Evolutionary conservation across 495 filamentous ascomycete genomes (phyloP).

Genomic region (Penicillium waksmanii): DNA sequence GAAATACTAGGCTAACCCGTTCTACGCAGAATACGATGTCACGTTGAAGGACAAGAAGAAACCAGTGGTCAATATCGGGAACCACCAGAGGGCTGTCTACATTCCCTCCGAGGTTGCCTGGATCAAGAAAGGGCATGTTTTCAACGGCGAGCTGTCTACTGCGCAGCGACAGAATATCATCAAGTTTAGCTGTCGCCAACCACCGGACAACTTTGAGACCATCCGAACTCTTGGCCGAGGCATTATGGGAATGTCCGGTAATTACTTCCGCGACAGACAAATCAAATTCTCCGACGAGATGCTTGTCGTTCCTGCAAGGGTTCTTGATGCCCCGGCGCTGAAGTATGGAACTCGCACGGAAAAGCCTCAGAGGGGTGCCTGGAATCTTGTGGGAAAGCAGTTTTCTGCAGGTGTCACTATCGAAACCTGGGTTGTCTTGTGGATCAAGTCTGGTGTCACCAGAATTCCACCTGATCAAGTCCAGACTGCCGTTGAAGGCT

Average conservation of each 20-base stretch:
- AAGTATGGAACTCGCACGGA: constrained; percentile 13
- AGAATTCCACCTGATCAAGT: background rate
- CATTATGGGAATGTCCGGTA: constrained; percentile 47
- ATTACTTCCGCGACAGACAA: background rate
- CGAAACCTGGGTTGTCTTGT: constrained; percentile 8
- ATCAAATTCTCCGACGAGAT: constrained; percentile 14
- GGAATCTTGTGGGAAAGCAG: constrained; percentile 22
- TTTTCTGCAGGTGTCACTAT: constrained; percentile 12
- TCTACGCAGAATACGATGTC: constrained; percentile 18
- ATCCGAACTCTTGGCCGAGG: constrained; percentile 56
- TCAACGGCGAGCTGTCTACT: constrained; percentile 51
- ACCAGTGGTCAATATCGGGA: constrained; percentile 73
- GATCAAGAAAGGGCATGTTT: constrained; percentile 64
- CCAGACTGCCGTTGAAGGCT: background rate
- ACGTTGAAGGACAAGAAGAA: background rate
- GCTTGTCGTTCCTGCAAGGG: constrained; percentile 23
- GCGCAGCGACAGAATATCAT: constrained; percentile 65
- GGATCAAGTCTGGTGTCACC: background rate
- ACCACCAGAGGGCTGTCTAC: constrained; percentile 53
- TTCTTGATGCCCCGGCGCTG: constrained; percentile 20
- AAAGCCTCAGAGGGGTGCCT: constrained; percentile 12
- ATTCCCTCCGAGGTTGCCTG: constrained; percentile 63
- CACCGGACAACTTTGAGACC: constrained; percentile 62
- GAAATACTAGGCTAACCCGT: background rate
- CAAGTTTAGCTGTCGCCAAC: constrained; percentile 63